Evolutionary conservation across 192 early-diverging fungal species (phyloP).

Genomic region (Fimicolochytrium jonesii): DNA sequence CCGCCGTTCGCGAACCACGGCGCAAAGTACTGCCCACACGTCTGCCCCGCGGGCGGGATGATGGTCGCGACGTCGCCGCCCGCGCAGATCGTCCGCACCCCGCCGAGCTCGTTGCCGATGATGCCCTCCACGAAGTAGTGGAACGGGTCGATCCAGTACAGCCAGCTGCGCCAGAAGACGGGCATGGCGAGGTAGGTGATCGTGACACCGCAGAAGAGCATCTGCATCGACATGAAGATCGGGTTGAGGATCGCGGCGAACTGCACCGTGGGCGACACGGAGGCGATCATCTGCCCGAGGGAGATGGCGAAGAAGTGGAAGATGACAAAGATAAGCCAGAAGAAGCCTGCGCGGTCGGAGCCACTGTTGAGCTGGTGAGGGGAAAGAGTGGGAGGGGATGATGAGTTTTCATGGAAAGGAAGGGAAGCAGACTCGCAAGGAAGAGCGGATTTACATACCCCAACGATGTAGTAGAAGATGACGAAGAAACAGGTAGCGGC

Average conservation of each 20-base stretch:
- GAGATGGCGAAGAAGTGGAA: conserved; percentile 64
- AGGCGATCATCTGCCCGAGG: conserved; percentile 68
- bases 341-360: conserved; percentile 51
- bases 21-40: conserved; percentile 58
- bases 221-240: conserved; percentile 60
- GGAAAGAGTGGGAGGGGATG: background rate
- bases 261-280: conserved; percentile 53
- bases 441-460: background rate
- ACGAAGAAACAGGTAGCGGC: conserved; percentile 62
- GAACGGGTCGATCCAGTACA: conserved; percentile 66
- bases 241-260: conserved; percentile 57
- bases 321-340: conserved; percentile 58
- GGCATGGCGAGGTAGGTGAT: conserved; percentile 52
- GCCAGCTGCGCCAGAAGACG: conserved; percentile 65
- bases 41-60: conserved; percentile 49
- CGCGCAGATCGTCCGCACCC: conserved; percentile 42
- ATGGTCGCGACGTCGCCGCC: conserved; percentile 52
- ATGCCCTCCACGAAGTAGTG: conserved; percentile 61
- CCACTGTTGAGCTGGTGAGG: conserved; percentile 33
- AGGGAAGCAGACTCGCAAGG: background rate
- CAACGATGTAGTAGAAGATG: conserved; percentile 57
- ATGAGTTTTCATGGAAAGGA: too few relatives aligned
- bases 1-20: conserved; percentile 43
- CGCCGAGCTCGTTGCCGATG: conserved; percentile 50
- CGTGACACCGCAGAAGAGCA: conserved; percentile 70